A percentile compares a stretch with the other conserved stretches of the same genome.
These are phyloP conservation scores for Patellifolia procumbens DNA, from an alignment of 179 eudicot species.

Conservation along the genomic window DNA sequence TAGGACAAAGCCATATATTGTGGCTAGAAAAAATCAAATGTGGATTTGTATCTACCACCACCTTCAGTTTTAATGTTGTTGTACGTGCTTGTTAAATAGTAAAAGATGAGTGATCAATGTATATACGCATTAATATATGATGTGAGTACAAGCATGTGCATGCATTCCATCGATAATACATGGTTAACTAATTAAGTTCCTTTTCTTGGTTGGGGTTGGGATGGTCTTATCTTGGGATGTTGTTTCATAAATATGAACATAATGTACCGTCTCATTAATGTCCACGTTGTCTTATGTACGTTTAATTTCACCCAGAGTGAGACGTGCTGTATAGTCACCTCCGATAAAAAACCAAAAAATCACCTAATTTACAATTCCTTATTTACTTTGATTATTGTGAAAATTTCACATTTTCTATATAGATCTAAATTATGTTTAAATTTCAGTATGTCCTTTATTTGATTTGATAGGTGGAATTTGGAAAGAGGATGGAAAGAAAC, in stretches of 20 bases:
- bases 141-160: slow-evolving; percentile 18
- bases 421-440: background rate
- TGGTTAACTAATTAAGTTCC: slow-evolving; percentile 1
- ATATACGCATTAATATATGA: slow-evolving; percentile 23
- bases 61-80: slow-evolving; percentile 29
- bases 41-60: slow-evolving; percentile 31
- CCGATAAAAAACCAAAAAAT: too few relatives aligned
- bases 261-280: background rate
- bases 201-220: slow-evolving; percentile 30
- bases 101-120: slow-evolving; percentile 21
- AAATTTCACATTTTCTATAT: background rate
- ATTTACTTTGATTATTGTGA: too few relatives aligned
- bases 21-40: slow-evolving; percentile 26
- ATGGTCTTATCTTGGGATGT: slow-evolving; percentile 1
- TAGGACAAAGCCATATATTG: slow-evolving; percentile 21
- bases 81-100: slow-evolving; percentile 26
- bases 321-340: background rate
- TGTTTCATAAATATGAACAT: background rate
- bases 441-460: too few relatives aligned
- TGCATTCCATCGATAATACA: background rate
- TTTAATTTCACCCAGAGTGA: background rate
- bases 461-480: too few relatives aligned
- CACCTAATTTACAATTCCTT: too few relatives aligned
- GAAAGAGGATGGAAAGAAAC: too few relatives aligned
- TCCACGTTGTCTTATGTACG: background rate